phyloP scores from a whole-genome alignment of 1,139 yeast genomes.

The Williopsis jadinii region DNA sequence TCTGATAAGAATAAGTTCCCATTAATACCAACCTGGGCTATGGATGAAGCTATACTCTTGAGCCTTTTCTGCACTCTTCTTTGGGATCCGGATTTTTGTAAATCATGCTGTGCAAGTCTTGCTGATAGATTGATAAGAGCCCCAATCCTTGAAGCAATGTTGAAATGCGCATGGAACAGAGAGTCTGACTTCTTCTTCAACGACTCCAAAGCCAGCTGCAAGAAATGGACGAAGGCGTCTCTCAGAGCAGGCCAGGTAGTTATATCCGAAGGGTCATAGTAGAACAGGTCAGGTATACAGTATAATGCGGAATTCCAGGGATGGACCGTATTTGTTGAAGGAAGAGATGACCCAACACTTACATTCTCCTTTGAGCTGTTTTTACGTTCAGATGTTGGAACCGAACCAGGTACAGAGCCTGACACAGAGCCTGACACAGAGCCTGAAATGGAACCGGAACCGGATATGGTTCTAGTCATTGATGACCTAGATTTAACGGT shows the following conservation, averaged over 20 bases:
- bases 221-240: slow-evolving; percentile 37
- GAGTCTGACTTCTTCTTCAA: slow-evolving; percentile 42
- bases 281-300: slow-evolving; percentile 37
- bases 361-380: slow-evolving; percentile 10
- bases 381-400: slow-evolving; percentile 9
- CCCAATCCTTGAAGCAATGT: slow-evolving; percentile 41
- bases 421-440: too few relatives aligned
- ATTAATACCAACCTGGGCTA: slow-evolving; percentile 54
- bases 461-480: slow-evolving; percentile 3
- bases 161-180: slow-evolving; percentile 45
- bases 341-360: slow-evolving; percentile 13
- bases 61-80: slow-evolving; percentile 39
- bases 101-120: slow-evolving; percentile 45
- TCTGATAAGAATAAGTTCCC: slow-evolving; percentile 46
- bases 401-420: too few relatives aligned
- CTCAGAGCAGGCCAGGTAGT: slow-evolving; percentile 50
- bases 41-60: slow-evolving; percentile 43
- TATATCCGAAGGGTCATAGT: slow-evolving; percentile 49
- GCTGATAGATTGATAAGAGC: slow-evolving; percentile 44
- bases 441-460: background rate
- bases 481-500: slow-evolving; percentile 6
- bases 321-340: slow-evolving; percentile 15
- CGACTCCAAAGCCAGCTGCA: slow-evolving; percentile 42
- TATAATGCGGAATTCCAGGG: slow-evolving; percentile 22
- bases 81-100: slow-evolving; percentile 38